Conservation (phyloP, 352 stramenopile genomes). For the Phytophthora boehmeriae region DNA sequence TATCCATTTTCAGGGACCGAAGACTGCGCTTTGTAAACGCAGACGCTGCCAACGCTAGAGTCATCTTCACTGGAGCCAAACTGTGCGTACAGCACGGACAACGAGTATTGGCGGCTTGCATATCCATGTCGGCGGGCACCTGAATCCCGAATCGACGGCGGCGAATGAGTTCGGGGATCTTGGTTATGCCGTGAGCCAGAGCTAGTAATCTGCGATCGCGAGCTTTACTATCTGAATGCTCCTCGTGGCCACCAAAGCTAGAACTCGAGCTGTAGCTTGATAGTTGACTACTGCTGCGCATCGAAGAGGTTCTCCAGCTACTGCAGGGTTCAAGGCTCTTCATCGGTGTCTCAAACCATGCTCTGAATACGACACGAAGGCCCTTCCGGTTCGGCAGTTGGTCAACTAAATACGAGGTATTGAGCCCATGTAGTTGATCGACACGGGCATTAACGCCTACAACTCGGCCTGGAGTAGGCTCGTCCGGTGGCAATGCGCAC, state of each 20-base stretch:
- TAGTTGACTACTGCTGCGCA: conserved; percentile 12
- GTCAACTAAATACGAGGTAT: conserved; percentile 40
- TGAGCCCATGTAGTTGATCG: conserved; percentile 43
- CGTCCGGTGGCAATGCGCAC: conserved; percentile 22
- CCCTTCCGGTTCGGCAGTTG: conserved; percentile 35
- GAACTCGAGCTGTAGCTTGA: conserved; percentile 11
- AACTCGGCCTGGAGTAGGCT: conserved; percentile 25
- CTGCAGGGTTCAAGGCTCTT: conserved; percentile 3
- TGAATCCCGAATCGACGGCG: conserved; percentile 28
- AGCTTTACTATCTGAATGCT: conserved; percentile 16
- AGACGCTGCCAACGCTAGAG: conserved; percentile 18
- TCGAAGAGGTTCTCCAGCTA: conserved; percentile 20
- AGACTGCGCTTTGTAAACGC: conserved; percentile 21
- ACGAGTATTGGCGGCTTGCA: conserved; percentile 22
- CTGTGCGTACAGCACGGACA: conserved; percentile 38
- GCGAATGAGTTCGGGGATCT: conserved; percentile 29
- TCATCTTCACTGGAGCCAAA: conserved; percentile 29
- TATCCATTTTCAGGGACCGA: conserved; percentile 21
- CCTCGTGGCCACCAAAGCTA: background rate
- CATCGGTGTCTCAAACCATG: conserved; percentile 21
- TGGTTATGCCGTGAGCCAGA: conserved; percentile 24
- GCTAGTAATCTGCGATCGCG: conserved; percentile 25
- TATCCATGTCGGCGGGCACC: conserved; percentile 19
- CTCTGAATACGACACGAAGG: conserved; percentile 49
- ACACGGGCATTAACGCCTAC: conserved; percentile 30